Percentiles rank a stretch among this genome's conserved stretches.
Conservation (phyloP, 108 stramenopile species). For the Stephanodiscus minutulus region DNA sequence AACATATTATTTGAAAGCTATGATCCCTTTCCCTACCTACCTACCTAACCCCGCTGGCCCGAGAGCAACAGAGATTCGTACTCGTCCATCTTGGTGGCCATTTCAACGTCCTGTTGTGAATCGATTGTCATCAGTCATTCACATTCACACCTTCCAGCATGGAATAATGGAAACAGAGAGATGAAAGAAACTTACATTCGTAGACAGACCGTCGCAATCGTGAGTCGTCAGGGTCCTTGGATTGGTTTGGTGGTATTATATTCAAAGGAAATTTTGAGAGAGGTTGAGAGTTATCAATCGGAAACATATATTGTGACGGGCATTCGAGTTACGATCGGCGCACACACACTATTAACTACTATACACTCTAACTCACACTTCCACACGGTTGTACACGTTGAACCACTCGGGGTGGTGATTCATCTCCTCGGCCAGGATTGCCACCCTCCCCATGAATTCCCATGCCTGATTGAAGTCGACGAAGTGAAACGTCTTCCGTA, state of each 20-base stretch:
- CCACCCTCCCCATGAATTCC: conserved; percentile 90
- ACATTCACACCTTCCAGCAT: neutral
- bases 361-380: conserved; percentile 40
- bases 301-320: neutral
- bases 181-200: conserved; percentile 58
- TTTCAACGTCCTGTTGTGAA: conserved; percentile 53
- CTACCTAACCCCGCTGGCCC: neutral
- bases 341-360: neutral
- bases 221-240: conserved; percentile 72
- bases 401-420: conserved; percentile 99
- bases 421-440: conserved; percentile 91
- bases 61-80: conserved; percentile 64
- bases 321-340: too few relatives aligned
- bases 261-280: neutral
- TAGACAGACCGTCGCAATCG: conserved; percentile 78
- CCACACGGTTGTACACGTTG: conserved; percentile 95
- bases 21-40: neutral
- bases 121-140: neutral
- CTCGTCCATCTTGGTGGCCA: conserved; percentile 82
- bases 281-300: neutral
- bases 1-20: neutral
- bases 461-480: conserved; percentile 90
- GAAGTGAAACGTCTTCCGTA: conserved; percentile 82
- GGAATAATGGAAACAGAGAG: neutral
- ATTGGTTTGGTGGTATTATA: neutral